Evolutionary conservation across 176 grass and related monocot genomes (phyloP).

Genomic region (Zizania latifolia): DNA sequence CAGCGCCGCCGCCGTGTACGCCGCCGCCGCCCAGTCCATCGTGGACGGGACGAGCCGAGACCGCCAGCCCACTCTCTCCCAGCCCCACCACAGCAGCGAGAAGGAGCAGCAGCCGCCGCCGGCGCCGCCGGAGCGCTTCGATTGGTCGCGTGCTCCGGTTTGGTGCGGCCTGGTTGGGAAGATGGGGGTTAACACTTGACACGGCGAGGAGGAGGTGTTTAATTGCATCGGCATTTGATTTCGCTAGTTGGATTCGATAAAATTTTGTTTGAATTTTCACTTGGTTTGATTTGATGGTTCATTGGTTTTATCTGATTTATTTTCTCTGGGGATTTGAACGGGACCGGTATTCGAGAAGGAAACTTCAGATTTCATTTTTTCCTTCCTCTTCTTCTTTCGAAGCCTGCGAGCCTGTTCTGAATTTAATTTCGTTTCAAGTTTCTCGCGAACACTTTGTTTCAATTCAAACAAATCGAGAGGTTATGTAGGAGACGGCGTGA

Average conservation of each 20-base stretch:
- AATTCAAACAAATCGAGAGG: too few relatives aligned
- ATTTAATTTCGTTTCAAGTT: too few relatives aligned
- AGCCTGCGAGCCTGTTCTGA: not conserved
- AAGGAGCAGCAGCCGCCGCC: not conserved
- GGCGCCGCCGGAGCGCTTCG: not conserved
- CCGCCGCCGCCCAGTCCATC: conserved; percentile 61
- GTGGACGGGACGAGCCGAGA: not conserved
- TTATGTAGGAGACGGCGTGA: not conserved
- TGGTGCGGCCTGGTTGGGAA: not conserved
- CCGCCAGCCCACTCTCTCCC: not conserved
- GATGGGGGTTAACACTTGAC: conserved; percentile 42
- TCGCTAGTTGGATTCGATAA: too few relatives aligned
- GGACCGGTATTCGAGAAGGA: conserved; percentile 24
- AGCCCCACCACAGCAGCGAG: not conserved
- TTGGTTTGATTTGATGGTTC: not conserved
- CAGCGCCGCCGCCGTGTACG: conserved; percentile 68
- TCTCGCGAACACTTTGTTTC: too few relatives aligned
- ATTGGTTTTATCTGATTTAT: conserved; percentile 12
- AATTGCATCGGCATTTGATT: too few relatives aligned
- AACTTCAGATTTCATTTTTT: not conserved
- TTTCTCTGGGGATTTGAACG: conserved; percentile 4
- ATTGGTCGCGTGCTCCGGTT: not conserved
- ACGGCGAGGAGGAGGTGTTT: conserved; percentile 3
- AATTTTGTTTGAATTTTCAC: not conserved
- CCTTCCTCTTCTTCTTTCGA: not conserved